Evolutionary conservation across 306 rosid genomes (phyloP), one percentile per base, ranked within the genome.

Genomic region (Sesbania bispinosa): DNA sequence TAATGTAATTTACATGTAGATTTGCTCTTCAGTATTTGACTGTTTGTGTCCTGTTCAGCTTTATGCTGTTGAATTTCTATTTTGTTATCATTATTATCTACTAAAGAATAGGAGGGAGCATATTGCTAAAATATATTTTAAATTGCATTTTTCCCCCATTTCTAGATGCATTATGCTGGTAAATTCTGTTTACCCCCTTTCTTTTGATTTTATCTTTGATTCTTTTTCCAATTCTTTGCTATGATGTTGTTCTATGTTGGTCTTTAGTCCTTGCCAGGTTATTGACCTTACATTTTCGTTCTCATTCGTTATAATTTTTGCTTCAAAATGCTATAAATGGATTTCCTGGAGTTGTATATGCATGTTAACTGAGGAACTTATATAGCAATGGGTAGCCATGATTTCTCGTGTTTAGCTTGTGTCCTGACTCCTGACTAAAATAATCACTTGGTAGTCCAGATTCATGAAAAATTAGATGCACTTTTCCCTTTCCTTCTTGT

Each of bases 261-360:
- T 42, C 19, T 62, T 64, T 39, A 35, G 14, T 21, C 51, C 30
- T 55, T 65, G 36, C 64, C 39, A 15, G 55, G 23, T 66, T 69
- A 41, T 42, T 21, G 60, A 18, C 73, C 36, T 63, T 62, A 32
- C 20, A 38, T 55, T 51, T 32, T 38, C 19, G 26, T 35, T 69
- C 38, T 26, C n/a, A n/a, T n/a, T n/a, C n/a, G n/a, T n/a, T n/a
- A n/a, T n/a, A n/a, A n/a, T n/a, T n/a, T n/a, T n/a, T n/a, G n/a
- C n/a, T n/a, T n/a, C n/a, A n/a, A n/a, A n/a, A n/a, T n/a, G n/a
- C n/a, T n/a, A n/a, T n/a, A 14, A 11, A 23, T 24, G 51, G 21
- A 41, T 76, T 36, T 81, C 39, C 26, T 45, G 79, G 33, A 65
- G 51, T 52, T 63, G 19, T 4, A 10, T 50, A 21, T 16, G 64